These are phyloP conservation scores for Solanum neorickii DNA, from an alignment of 257 asterid species.

Conservation along the genomic window DNA sequence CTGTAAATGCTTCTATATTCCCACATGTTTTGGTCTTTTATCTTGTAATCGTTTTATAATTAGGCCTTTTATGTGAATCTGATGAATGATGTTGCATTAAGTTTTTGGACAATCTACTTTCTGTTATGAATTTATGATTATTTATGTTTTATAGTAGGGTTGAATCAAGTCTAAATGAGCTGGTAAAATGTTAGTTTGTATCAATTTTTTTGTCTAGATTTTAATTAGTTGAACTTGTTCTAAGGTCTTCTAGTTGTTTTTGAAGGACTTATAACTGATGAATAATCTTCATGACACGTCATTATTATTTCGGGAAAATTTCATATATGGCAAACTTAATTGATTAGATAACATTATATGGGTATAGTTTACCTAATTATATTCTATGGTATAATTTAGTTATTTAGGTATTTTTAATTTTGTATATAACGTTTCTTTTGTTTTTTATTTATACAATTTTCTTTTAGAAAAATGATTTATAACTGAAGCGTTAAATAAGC, in stretches of 20 bases:
- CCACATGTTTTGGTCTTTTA: not conserved
- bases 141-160: not conserved
- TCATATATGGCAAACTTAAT: too few relatives aligned
- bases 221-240: not conserved
- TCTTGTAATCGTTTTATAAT: not conserved
- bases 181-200: not conserved
- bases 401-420: too few relatives aligned
- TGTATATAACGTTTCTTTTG: too few relatives aligned
- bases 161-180: not conserved
- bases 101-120: not conserved
- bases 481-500: too few relatives aligned
- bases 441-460: too few relatives aligned
- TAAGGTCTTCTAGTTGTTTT: not conserved
- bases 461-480: too few relatives aligned
- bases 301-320: not conserved
- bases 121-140: not conserved
- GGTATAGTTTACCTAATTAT: too few relatives aligned
- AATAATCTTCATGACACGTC: not conserved
- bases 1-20: slow-evolving; percentile 25
- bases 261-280: not conserved
- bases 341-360: too few relatives aligned
- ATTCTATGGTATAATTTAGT: too few relatives aligned
- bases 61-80: not conserved
- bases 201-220: not conserved
- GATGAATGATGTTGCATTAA: not conserved